These are phyloP conservation scores for Ophiostoma angusticollis DNA, from an alignment of 2,329 filamentous ascomycete species.

Conservation along the genomic window DNA sequence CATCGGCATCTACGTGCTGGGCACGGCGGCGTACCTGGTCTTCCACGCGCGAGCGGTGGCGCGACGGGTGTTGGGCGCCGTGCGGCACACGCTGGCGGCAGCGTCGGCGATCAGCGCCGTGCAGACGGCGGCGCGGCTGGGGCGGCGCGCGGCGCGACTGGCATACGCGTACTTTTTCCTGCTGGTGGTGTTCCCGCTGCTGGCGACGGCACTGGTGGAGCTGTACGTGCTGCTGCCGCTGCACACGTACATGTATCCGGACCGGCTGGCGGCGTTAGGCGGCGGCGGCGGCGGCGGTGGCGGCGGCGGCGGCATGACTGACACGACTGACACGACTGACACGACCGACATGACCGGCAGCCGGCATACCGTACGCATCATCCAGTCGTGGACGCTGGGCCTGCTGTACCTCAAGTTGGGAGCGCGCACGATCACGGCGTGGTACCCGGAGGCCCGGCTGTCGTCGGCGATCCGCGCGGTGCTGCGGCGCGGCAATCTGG, in stretches of 20 bases:
- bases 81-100: constrained; percentile 1
- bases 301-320: constrained; percentile 19
- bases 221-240: constrained; percentile 80
- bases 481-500: constrained; percentile 59
- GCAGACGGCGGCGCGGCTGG: constrained; percentile 10
- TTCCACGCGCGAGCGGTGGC: constrained; percentile 36
- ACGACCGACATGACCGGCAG: too few relatives aligned
- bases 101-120: neutral
- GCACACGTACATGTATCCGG: constrained; percentile 60
- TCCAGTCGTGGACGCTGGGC: constrained; percentile 90
- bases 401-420: constrained; percentile 79
- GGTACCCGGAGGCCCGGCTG: constrained; percentile 56
- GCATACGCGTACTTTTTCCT: constrained; percentile 66
- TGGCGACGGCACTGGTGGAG: constrained; percentile 70
- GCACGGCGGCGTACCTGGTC: constrained; percentile 49
- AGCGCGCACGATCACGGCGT: constrained; percentile 52
- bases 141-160: constrained; percentile 32
- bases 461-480: constrained; percentile 64
- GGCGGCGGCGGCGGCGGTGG: constrained; percentile 18
- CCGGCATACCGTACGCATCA: constrained; percentile 65
- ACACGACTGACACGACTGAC: too few relatives aligned
- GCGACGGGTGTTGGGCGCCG: constrained; percentile 19
- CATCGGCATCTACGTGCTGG: constrained; percentile 72
- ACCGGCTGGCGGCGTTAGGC: constrained; percentile 16
- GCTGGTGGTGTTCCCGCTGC: constrained; percentile 64